Evolutionary conservation across 805 yeast genomes (phyloP).

Genomic region (Hanseniaspora thailandica): DNA sequence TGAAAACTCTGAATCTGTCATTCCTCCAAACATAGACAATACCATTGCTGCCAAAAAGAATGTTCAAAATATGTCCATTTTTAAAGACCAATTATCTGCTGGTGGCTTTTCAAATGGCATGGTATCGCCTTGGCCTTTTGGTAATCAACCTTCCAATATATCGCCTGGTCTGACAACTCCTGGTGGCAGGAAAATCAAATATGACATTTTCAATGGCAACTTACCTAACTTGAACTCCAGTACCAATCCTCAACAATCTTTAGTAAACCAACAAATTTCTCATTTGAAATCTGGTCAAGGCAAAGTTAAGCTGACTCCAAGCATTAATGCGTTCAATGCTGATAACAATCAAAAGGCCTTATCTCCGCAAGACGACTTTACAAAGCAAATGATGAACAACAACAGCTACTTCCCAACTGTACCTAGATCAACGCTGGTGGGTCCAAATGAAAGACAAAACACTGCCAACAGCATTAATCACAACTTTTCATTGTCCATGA

Average conservation of each 20-base stretch:
- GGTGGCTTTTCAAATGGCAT: conserved; percentile 6
- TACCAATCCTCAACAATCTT: neutral
- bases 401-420: neutral
- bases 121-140: conserved; percentile 10
- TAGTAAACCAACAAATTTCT: neutral
- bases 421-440: neutral
- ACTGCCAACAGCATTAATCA: neutral
- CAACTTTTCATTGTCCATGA: neutral
- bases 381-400: conserved; percentile 2
- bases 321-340: neutral
- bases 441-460: conserved; percentile 18
- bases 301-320: conserved; percentile 5
- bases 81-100: conserved; percentile 2
- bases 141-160: neutral
- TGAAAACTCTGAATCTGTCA: neutral
- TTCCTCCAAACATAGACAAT: conserved; percentile 7
- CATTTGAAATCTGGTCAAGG: neutral
- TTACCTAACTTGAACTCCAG: neutral
- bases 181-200: conserved; percentile 6
- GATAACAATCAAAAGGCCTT: neutral
- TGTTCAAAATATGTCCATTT: neutral
- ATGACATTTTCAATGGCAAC: neutral
- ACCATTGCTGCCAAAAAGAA: neutral
- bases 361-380: conserved; percentile 8
- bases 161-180: conserved; percentile 11